Percentiles rank a stretch among this genome's conserved stretches.
Conservation (phyloP, 1,284 basidiomycete genomes). For the Boletus albobrunnescens region DNA sequence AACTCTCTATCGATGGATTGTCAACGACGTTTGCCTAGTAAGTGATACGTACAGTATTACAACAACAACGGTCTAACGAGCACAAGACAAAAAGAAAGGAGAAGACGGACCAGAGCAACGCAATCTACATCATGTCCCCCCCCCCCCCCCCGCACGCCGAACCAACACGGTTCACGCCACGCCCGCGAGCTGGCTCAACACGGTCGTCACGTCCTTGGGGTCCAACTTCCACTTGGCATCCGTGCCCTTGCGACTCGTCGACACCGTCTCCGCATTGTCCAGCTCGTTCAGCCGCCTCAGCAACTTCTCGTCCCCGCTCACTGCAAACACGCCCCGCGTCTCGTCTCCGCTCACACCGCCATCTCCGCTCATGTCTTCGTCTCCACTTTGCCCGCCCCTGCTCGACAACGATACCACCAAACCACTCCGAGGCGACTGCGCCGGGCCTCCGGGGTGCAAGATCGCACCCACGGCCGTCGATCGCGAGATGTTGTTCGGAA, state of each 20-base stretch:
- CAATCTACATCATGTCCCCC: too few species aligned
- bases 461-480: slow-evolving; percentile 76
- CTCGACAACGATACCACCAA: slow-evolving; percentile 1
- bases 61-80: too few species aligned
- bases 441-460: slow-evolving; percentile 63
- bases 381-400: background rate
- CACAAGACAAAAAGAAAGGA: background rate
- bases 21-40: too few species aligned
- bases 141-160: too few species aligned
- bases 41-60: too few species aligned
- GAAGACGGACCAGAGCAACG: too few species aligned
- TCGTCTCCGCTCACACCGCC: slow-evolving; percentile 33
- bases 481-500: slow-evolving; percentile 80
- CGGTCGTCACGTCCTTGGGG: slow-evolving; percentile 37
- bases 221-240: slow-evolving; percentile 72
- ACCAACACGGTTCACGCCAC: too few species aligned
- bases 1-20: too few species aligned
- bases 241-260: slow-evolving; percentile 64
- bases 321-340: slow-evolving; percentile 60
- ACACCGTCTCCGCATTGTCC: slow-evolving; percentile 67
- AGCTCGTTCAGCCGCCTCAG: slow-evolving; percentile 69
- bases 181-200: slow-evolving; percentile 28
- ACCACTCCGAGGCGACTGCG: slow-evolving; percentile 44
- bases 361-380: background rate
- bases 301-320: slow-evolving; percentile 73